Base-by-base conservation (phyloP, 2,329 filamentous ascomycete genomes). In the Neofusicoccum parvum region DNA sequence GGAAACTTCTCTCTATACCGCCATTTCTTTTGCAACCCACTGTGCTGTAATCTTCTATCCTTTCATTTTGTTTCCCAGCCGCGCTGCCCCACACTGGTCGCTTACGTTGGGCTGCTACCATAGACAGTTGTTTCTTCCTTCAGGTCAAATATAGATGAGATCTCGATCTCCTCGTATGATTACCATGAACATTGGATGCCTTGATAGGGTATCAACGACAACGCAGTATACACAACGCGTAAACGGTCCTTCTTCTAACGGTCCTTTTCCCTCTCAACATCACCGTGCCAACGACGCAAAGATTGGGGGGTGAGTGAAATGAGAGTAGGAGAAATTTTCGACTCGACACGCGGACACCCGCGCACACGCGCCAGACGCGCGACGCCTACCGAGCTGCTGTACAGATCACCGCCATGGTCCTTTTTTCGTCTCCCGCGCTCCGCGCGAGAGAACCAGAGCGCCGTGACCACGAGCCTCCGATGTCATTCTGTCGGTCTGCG, bases 401-500 rank as follows among this genome's bases (percentile, higher is more conserved):
- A 32, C 27, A 7, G 27, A 32, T 32, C 27, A 7, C 5, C 27
- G 27, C 27, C 27, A 32, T 32, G 27, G 5, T 7, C 2, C 17
- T 32, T 32, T 11, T 17, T 15, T 53, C 23, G 23, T 14, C 10
- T 50, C 50, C 20, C 34, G 50, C 53, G 37, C 39, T 20, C 36
- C 5, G 36, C 36, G 37, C 36, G 36, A 56, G 49, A 51, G 14
- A 32, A 17, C 20, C 14, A 37, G 15, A 32, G 6, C 34, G 51
- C 51, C 14, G 11, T 5, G 51, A 27, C 20, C 37, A 15, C 9
- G 10, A 2, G 7, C 14, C 15, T 1, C 14, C 53, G 37, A 46
- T 59, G 54, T 59, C 54, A 59, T 59, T 43, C 1, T 59, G 54
- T 59, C 54, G 54, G 54, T 59, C 54, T 45, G 54, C 15, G 1